Base-by-base conservation (phyloP, 495 filamentous ascomycete species). In the Talaromyces nanjingensis region DNA sequence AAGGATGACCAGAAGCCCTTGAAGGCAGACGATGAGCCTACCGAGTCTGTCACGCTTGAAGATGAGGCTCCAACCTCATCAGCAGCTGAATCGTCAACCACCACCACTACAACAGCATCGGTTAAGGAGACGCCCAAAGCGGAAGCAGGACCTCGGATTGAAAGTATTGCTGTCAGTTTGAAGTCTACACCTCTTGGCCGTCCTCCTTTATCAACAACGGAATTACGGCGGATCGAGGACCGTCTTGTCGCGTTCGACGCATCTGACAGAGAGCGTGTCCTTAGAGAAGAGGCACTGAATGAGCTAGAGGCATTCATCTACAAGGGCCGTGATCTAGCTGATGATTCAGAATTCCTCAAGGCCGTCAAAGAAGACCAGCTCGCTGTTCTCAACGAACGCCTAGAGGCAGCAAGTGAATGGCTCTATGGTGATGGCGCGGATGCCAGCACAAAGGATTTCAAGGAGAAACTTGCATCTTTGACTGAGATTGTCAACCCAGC, bases 221-320 rank as follows among this genome's bases (percentile, higher is more conserved):
- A 91, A 62, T 68, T 91, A 20, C 76, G 76, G 29, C 82, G 86
- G 8, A 86, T 92, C 73, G 87, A 87, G 69, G 80, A 85, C 62
- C 87, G 91, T 25, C 81, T 97, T 57, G 77, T 84, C 68, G 87
- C 90, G 2, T 96, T 97, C 64, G 92, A 92, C 67, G 79, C 83
- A 24, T 97, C 91, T 1, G 94, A 99, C 75, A 78, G 79, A 54
- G 83, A 88, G 5, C 90, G 92, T 31, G 74, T 86, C 49, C 77
- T 86, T 53, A 88, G 93, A 34, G 93, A 97, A 72, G 94, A 97
- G 74, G 84, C 90, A 9, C 77, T 97, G 29, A 99, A 99, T 77
- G 87, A 89, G 68, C 85, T 99, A 27, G 94, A 99, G 73, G 86
- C 83, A n/a, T 96, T 90, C 73, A 96, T 92, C 52, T 99, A 99